Evolutionary conservation across 352 stramenopile species (phyloP).

Genomic region (Globisporangium nunn): DNA sequence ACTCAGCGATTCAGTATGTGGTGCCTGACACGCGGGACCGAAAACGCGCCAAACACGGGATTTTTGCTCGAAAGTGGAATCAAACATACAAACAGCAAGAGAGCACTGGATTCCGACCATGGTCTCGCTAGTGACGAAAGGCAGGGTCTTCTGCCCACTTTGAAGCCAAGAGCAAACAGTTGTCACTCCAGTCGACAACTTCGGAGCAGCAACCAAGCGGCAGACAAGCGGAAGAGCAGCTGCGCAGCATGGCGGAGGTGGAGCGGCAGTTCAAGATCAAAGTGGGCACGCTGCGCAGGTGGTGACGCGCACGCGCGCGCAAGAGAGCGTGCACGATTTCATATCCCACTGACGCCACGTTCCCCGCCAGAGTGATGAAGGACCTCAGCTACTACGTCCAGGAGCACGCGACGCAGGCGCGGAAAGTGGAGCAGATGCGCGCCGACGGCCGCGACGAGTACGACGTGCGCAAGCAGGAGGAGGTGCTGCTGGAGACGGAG

Average conservation of each 20-base stretch:
- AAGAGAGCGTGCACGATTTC: too few relatives aligned
- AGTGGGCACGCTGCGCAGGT: conserved; percentile 68
- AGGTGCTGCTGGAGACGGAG: conserved; percentile 76
- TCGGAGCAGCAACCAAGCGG: too few relatives aligned
- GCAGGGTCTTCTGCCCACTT: background rate
- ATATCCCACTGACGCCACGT: too few relatives aligned
- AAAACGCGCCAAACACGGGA: background rate
- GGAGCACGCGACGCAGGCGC: conserved; percentile 46
- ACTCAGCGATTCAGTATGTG: background rate
- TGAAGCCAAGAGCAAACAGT: background rate
- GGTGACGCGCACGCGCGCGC: background rate
- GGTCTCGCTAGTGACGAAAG: background rate
- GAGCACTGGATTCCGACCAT: background rate
- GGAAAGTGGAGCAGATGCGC: conserved; percentile 66
- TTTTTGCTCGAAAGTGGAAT: background rate
- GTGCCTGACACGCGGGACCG: background rate
- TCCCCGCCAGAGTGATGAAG: conserved; percentile 55
- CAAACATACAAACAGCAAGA: background rate
- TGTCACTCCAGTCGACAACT: background rate
- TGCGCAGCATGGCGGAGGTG: conserved; percentile 36
- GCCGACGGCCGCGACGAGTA: conserved; percentile 48
- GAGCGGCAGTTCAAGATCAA: conserved; percentile 81
- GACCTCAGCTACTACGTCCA: conserved; percentile 79
- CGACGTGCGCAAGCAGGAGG: conserved; percentile 76
- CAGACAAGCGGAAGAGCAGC: background rate